A percentile compares a stretch with the other conserved stretches of the same genome.
Conservation (phyloP, 192 early-diverging fungal species). For the Backusella liffmaniae region DNA sequence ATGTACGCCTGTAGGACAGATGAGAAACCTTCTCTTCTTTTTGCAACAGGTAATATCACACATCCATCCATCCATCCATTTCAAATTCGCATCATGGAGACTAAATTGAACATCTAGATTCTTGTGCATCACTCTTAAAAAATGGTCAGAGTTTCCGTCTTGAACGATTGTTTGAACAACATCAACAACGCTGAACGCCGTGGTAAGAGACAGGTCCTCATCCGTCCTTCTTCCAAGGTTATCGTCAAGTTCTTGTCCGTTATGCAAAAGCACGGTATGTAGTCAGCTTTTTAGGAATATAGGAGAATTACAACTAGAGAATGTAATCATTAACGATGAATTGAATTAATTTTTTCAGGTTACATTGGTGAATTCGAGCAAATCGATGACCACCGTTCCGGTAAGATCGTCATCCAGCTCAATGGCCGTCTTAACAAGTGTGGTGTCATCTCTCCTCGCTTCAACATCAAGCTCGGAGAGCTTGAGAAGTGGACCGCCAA, state of each 20-base stretch:
- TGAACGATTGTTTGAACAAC: slow-evolving; percentile 96
- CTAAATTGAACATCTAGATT: background rate
- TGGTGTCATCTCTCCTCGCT: slow-evolving; percentile 98
- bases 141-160: slow-evolving; percentile 97
- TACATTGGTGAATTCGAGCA: slow-evolving; percentile 99
- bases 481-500: slow-evolving; percentile 97
- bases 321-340: background rate
- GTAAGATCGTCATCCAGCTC: slow-evolving; percentile 98
- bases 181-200: slow-evolving; percentile 99
- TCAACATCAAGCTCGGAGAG: slow-evolving; percentile 93
- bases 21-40: background rate
- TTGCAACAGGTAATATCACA: slow-evolving; percentile 8
- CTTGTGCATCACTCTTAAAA: slow-evolving; percentile 33
- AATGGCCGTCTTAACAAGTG: slow-evolving; percentile 99
- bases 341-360: slow-evolving; percentile 46
- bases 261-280: slow-evolving; percentile 97
- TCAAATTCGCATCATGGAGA: background rate
- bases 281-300: background rate
- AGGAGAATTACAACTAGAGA: background rate
- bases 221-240: slow-evolving; percentile 97
- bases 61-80: slow-evolving; percentile 21
- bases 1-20: background rate
- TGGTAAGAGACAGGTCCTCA: slow-evolving; percentile 96
- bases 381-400: slow-evolving; percentile 96
- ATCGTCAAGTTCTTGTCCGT: slow-evolving; percentile 98